Base-by-base conservation (phyloP, 225 moss, liverwort and hornwort species). In the Marchantia polymorpha region DNA sequence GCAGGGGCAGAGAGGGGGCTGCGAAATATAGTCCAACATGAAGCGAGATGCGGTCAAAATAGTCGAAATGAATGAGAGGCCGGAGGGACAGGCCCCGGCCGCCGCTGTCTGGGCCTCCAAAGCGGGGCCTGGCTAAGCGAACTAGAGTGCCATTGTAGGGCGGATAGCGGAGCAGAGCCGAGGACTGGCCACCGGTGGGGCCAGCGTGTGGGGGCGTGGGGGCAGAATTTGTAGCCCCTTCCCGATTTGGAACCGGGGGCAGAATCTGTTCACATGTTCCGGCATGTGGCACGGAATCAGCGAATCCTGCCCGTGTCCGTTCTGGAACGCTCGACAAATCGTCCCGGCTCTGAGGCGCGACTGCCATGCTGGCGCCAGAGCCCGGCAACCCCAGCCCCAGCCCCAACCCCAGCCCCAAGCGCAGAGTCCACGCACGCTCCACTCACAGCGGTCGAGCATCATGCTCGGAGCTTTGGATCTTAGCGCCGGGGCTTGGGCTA, bases 181-280 rank as follows among this genome's bases (percentile, higher is more conserved):
- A 63, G 19, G 23, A n/a, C 1, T 65, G 12, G 9, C 0, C 29
- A 25, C 29, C 29, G 25, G 65, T 65, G 26, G 12, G 29, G 65
- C 65, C 25, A n/a, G 3, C n/a, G 26, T n/a, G 65, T 1, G 25
- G 23, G 23, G n/a, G n/a, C n/a, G n/a, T 11, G 25, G 23, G 65
- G 65, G 65, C 10, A 39, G 46, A 46, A 31, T 2, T 31, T 47
- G 10, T 50, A 51, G n/a, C 49, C n/a, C 26, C 48, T 22, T 71
- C 17, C 6, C 19, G 9, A 20, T 15, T 47, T 15, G 46, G 39
- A 39, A 47, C 70, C 2, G 68, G 23, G 12, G 29, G 25, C 26
- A 20, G 76, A 7, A 76, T 76, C 76, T 76, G 20, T 0, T 61
- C 76, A 76, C 76, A 76, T 76, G 76, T 76, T 76, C 14, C 6